Conservation (phyloP, 1,284 basidiomycete species). For the Omphalotus olearius region DNA sequence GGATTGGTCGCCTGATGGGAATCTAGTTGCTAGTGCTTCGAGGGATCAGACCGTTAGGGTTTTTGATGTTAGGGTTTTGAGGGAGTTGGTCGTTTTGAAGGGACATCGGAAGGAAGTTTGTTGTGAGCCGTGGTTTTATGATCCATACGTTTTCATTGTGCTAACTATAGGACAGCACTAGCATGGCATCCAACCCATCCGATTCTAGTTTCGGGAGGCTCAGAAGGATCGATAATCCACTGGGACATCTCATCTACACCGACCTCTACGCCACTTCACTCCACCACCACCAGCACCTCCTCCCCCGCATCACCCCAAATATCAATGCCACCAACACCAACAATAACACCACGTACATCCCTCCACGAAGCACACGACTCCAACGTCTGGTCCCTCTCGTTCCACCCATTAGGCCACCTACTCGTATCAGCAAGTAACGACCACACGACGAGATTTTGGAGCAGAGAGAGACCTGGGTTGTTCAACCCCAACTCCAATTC, state of each 20-base stretch:
- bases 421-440: constrained; percentile 93
- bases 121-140: constrained; percentile 54
- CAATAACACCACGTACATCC: constrained; percentile 62
- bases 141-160: constrained; percentile 2
- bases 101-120: constrained; percentile 98
- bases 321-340: constrained; percentile 18
- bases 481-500: no score
- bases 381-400: constrained; percentile 94
- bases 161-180: constrained; percentile 50
- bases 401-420: constrained; percentile 94
- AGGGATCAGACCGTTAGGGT: constrained; percentile 92
- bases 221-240: constrained; percentile 89
- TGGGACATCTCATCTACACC: constrained; percentile 70
- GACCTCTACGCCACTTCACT: constrained; percentile 23
- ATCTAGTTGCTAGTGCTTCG: constrained; percentile 90
- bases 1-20: constrained; percentile 89
- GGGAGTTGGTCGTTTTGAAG: constrained; percentile 86
- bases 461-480: constrained; percentile 80
- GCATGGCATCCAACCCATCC: constrained; percentile 96
- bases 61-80: constrained; percentile 98
- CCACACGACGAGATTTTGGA: constrained; percentile 98
- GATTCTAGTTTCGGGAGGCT: constrained; percentile 89
- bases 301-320: constrained; percentile 10
- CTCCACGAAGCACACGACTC: constrained; percentile 94
- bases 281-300: background rate